These are phyloP conservation scores for Pseudogymnoascus sp. DNA, from an alignment of 2,329 filamentous ascomycete species.

Conservation along the genomic window DNA sequence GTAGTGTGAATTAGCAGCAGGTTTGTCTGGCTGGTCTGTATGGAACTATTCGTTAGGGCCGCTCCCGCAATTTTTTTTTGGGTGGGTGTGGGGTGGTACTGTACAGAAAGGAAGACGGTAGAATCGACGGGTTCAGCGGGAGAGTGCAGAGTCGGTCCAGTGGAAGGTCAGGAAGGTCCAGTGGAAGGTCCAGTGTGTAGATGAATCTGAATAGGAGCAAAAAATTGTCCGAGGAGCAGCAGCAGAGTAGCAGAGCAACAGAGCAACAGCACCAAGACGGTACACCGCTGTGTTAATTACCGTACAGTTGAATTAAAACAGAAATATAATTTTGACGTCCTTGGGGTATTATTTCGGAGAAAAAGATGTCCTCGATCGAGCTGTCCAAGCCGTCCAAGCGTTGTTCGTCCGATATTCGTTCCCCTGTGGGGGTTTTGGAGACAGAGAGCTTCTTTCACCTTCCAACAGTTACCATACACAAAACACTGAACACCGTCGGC, in stretches of 20 bases:
- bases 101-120: conserved; percentile 9
- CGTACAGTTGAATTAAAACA: background rate
- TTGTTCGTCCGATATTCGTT: background rate
- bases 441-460: conserved; percentile 7
- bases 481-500: background rate
- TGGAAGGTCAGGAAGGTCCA: background rate
- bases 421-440: conserved; percentile 1
- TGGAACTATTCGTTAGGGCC: conserved; percentile 11
- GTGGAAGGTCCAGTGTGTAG: background rate
- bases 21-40: conserved; percentile 2
- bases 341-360: background rate
- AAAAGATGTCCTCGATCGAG: background rate
- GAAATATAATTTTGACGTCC: background rate
- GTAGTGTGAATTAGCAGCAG: conserved; percentile 3
- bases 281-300: background rate
- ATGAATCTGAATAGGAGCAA: background rate
- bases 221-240: background rate
- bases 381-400: background rate
- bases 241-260: background rate
- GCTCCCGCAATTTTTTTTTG: conserved; percentile 10
- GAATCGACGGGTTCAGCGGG: conserved; percentile 9
- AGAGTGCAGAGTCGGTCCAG: conserved; percentile 6
- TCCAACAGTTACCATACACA: conserved; percentile 6
- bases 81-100: conserved; percentile 6
- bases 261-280: background rate